phyloP scores from a whole-genome alignment of 1,139 yeast genomes.

The Torulaspora globosa region DNA sequence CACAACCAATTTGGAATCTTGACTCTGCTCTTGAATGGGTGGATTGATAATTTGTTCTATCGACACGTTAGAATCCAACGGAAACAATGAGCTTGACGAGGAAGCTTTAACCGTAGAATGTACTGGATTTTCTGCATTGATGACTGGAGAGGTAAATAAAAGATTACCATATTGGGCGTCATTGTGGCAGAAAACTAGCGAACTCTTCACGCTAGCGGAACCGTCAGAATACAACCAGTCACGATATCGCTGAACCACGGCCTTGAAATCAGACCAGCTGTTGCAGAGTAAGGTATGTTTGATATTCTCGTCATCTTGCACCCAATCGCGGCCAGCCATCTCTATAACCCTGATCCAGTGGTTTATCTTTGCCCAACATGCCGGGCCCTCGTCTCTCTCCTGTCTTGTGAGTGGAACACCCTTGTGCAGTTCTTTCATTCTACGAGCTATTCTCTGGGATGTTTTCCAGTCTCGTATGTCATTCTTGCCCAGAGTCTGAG shows the following conservation, averaged over 20 bases:
- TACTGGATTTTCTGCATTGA: conserved; percentile 18
- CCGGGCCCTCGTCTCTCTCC: conserved; percentile 57
- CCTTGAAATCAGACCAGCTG: conserved; percentile 49
- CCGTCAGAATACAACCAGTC: conserved; percentile 60
- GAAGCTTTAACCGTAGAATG: conserved; percentile 35
- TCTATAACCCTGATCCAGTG: conserved; percentile 69
- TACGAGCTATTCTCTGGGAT: conserved; percentile 82
- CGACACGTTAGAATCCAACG: conserved; percentile 36
- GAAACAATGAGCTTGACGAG: conserved; percentile 25
- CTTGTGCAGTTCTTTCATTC: conserved; percentile 91
- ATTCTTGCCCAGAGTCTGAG: conserved; percentile 50
- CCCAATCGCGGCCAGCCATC: conserved; percentile 33
- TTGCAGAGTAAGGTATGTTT: conserved; percentile 48
- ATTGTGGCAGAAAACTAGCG: conserved; percentile 79
- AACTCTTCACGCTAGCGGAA: conserved; percentile 38
- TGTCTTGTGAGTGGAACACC: conserved; percentile 61
- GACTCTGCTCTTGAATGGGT: conserved; percentile 40
- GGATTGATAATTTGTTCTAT: conserved; percentile 39
- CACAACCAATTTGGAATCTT: conserved; percentile 78
- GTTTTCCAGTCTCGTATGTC: conserved; percentile 73
- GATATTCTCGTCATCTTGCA: conserved; percentile 34
- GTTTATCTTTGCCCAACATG: conserved; percentile 62
- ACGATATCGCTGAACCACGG: conserved; percentile 48
- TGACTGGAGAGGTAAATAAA: conserved; percentile 44
- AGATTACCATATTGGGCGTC: conserved; percentile 96